These are phyloP conservation scores for Prunus salicina DNA, from an alignment of 306 rosid species.

Conservation along the genomic window DNA sequence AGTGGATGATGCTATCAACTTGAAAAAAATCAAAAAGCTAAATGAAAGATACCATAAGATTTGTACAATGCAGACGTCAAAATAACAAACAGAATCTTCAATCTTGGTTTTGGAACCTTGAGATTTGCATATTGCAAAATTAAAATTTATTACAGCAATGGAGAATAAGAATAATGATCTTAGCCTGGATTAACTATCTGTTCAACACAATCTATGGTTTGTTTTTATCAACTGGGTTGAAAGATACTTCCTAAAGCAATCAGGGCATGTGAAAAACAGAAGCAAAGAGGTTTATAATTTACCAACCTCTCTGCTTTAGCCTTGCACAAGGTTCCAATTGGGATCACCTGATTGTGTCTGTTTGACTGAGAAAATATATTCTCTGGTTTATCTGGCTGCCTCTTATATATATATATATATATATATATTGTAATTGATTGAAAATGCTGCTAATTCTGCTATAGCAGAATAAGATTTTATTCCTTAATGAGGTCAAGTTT, in stretches of 20 bases:
- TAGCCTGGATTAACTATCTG: too few relatives aligned
- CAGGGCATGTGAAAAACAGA: too few relatives aligned
- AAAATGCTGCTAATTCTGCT: background rate
- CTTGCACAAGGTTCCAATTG: background rate
- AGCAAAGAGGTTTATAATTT: too few relatives aligned
- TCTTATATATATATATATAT: background rate
- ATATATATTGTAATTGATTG: background rate
- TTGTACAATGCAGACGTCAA: background rate
- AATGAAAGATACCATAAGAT: background rate
- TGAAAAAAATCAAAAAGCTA: background rate
- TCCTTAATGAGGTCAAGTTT: background rate
- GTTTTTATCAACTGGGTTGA: too few relatives aligned
- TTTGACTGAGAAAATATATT: too few relatives aligned
- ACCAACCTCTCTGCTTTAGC: background rate
- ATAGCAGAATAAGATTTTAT: slow-evolving; percentile 2
- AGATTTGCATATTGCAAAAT: background rate
- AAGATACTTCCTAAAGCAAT: too few relatives aligned
- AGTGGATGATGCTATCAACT: background rate
- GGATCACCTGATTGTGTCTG: background rate
- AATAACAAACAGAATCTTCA: too few relatives aligned
- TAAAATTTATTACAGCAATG: background rate
- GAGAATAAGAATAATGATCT: too few relatives aligned
- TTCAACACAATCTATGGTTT: too few relatives aligned
- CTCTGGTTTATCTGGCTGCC: background rate
- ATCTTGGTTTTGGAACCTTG: too few relatives aligned